These are phyloP conservation scores for Cercospora zeina DNA, from an alignment of 2,329 filamentous ascomycete species.

Conservation along the genomic window DNA sequence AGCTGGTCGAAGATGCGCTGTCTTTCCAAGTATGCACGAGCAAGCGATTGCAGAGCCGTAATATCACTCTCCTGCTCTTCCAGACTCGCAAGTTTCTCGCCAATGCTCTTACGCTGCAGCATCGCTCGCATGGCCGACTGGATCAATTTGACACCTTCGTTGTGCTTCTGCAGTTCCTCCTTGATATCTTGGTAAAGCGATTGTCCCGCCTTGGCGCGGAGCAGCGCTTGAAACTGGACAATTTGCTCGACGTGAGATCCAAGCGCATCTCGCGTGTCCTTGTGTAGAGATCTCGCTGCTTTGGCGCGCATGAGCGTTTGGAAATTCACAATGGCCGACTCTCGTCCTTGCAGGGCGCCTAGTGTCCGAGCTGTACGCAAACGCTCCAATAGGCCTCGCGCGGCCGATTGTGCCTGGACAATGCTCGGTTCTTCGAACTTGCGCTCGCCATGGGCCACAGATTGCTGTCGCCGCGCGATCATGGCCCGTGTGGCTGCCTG, in stretches of 20 bases:
- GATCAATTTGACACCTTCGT: constrained; percentile 48
- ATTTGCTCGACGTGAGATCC: constrained; percentile 41
- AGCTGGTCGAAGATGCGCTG: constrained; percentile 63
- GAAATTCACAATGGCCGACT: constrained; percentile 52
- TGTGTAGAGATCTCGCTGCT: constrained; percentile 56
- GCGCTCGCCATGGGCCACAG: constrained; percentile 35
- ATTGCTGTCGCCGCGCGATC: constrained; percentile 55
- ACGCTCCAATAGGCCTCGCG: constrained; percentile 47
- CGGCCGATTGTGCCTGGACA: constrained; percentile 44
- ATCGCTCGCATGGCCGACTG: constrained; percentile 57
- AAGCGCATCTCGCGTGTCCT: constrained; percentile 57
- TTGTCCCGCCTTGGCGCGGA: constrained; percentile 63
- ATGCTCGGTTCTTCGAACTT: constrained; percentile 34
- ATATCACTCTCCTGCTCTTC: constrained; percentile 59
- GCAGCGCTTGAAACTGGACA: constrained; percentile 63
- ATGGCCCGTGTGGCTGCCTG: constrained; percentile 64
- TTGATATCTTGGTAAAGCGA: constrained; percentile 19
- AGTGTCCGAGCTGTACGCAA: constrained; percentile 35
- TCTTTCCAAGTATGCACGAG: constrained; percentile 66
- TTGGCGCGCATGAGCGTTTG: constrained; percentile 68
- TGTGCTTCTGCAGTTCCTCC: constrained; percentile 48
- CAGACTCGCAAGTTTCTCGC: constrained; percentile 54
- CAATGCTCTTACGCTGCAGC: constrained; percentile 47
- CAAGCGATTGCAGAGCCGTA: constrained; percentile 64
- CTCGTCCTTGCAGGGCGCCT: constrained; percentile 39